A percentile compares a stretch with the other conserved stretches of the same genome.
These are phyloP conservation scores for Saussurea involucrata DNA, from an alignment of 129 eudicot species.

Conservation along the genomic window DNA sequence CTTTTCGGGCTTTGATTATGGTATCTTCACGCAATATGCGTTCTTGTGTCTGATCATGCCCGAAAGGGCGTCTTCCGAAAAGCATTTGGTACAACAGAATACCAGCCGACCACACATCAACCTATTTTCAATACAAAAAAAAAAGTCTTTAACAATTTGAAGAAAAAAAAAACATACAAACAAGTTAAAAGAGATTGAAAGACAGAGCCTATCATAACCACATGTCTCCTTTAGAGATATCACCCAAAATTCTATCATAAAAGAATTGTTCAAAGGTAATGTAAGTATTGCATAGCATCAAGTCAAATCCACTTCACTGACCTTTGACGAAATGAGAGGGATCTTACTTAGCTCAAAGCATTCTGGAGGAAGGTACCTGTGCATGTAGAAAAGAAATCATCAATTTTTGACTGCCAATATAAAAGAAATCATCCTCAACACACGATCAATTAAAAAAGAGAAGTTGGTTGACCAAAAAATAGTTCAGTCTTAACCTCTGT, in stretches of 20 bases:
- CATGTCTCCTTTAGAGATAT: background rate
- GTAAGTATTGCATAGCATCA: slow-evolving; percentile 8
- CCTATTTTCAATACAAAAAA: slow-evolving; percentile 43
- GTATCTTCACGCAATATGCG: slow-evolving; percentile 96
- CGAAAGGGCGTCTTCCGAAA: slow-evolving; percentile 94
- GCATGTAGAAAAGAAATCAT: slow-evolving; percentile 11
- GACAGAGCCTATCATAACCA: background rate
- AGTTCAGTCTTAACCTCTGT: background rate
- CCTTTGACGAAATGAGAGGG: slow-evolving; percentile 98
- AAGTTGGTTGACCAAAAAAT: slow-evolving; percentile 2
- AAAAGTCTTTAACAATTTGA: slow-evolving; percentile 10
- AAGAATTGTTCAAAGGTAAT: background rate
- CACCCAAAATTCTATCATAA: background rate
- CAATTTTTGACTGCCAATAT: too few species aligned
- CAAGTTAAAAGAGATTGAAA: too few species aligned
- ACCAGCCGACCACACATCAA: slow-evolving; percentile 99
- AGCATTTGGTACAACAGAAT: slow-evolving; percentile 92
- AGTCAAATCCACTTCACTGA: slow-evolving; percentile 12
- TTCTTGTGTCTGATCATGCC: slow-evolving; percentile 97
- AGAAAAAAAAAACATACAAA: background rate
- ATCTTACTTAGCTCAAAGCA: slow-evolving; percentile 94
- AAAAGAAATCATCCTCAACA: too few species aligned
- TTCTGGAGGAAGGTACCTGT: slow-evolving; percentile 98
- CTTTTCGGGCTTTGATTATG: slow-evolving; percentile 89
- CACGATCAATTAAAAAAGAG: background rate